phyloP scores from a whole-genome alignment of 331 rosid species.

The Stylosanthes scabra region DNA sequence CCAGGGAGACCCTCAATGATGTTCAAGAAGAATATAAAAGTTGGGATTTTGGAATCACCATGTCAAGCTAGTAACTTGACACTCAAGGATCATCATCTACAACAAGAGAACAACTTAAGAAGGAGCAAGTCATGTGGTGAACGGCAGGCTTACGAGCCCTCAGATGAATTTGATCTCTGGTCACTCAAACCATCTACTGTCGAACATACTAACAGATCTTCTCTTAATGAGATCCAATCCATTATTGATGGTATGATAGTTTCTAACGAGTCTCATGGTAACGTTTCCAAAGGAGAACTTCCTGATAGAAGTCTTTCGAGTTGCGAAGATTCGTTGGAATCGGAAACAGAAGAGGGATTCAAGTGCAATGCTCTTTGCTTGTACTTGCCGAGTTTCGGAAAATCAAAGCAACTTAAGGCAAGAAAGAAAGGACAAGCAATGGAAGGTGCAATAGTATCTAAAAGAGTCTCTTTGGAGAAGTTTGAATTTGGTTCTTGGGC shows the following conservation, averaged over 20 bases:
- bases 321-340: conserved; percentile 9
- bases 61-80: conserved; percentile 25
- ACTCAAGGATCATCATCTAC: conserved; percentile 27
- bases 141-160: conserved; percentile 50
- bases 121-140: conserved; percentile 79
- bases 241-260: not conserved
- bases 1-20: conserved; percentile 46
- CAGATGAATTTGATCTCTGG: conserved; percentile 79
- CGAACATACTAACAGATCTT: conserved; percentile 15
- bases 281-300: conserved; percentile 40
- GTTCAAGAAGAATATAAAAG: conserved; percentile 51
- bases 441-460: conserved; percentile 56
- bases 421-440: conserved; percentile 44
- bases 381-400: conserved; percentile 71
- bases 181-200: conserved; percentile 41
- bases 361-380: conserved; percentile 80
- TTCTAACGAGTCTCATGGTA: not conserved
- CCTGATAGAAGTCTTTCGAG: conserved; percentile 29
- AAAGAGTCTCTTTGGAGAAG: conserved; percentile 77
- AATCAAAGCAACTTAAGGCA: conserved; percentile 61
- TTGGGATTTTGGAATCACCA: conserved; percentile 40
- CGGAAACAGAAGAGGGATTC: conserved; percentile 48
- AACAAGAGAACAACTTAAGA: conserved; percentile 42
- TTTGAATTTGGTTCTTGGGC: conserved; percentile 96
- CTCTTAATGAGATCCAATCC: not conserved